phyloP scores from a whole-genome alignment of 768 basidiomycete genomes.

The Pleurotus tuoliensis region DNA sequence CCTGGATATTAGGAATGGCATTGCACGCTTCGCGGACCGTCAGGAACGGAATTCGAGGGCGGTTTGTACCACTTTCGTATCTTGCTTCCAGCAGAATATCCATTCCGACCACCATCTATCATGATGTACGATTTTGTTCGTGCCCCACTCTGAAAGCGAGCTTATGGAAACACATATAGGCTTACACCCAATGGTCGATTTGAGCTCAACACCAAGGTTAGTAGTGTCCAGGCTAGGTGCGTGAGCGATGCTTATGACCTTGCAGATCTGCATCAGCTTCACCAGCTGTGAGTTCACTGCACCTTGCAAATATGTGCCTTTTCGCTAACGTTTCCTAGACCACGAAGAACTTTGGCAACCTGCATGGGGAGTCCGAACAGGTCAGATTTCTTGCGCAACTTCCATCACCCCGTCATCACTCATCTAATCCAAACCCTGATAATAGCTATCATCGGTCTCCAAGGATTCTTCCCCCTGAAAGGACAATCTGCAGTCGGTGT shows the following conservation, averaged over 20 bases:
- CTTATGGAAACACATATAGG: neutral
- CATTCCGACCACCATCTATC: constrained; percentile 93
- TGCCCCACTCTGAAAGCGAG: neutral
- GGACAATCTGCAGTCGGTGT: constrained; percentile 86
- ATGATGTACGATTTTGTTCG: constrained; percentile 48
- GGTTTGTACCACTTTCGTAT: constrained; percentile 97
- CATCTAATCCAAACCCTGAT: neutral
- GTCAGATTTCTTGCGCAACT: constrained; percentile 31
- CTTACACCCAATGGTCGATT: constrained; percentile 97
- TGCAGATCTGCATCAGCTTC: constrained; percentile 88
- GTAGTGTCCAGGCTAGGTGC: constrained; percentile 14
- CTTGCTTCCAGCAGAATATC: constrained; percentile 88
- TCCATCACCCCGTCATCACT: neutral
- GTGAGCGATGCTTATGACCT: neutral
- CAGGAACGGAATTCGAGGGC: constrained; percentile 88
- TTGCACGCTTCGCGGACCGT: constrained; percentile 89
- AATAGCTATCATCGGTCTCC: constrained; percentile 79
- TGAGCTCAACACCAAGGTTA: constrained; percentile 91
- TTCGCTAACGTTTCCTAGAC: constrained; percentile 39
- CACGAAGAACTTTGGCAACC: constrained; percentile 98
- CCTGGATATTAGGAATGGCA: constrained; percentile 71
- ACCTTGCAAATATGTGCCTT: constrained; percentile 2
- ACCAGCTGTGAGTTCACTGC: constrained; percentile 64
- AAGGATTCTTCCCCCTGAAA: constrained; percentile 86
- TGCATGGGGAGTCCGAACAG: constrained; percentile 96